Evolutionary conservation across 2,329 filamentous ascomycete genomes (phyloP).

Genomic region (Gliomastix tumulicola): DNA sequence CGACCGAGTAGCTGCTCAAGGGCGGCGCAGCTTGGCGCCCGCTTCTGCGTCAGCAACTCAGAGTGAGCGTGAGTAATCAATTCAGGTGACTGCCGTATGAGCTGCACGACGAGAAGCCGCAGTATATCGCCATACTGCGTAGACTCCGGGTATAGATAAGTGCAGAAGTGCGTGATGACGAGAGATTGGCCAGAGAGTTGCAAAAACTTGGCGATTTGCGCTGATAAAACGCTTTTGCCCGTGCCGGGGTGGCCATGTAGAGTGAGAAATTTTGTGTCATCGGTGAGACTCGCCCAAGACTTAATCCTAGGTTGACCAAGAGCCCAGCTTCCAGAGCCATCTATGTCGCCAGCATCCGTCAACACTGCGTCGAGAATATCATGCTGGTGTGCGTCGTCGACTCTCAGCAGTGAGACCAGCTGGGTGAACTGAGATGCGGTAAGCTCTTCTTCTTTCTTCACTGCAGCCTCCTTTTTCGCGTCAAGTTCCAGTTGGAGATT

Average conservation of each 20-base stretch:
- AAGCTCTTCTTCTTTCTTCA: too few species aligned
- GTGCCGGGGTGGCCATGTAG: constrained; percentile 24
- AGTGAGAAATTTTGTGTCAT: constrained; percentile 15
- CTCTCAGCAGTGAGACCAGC: too few species aligned
- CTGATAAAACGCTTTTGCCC: constrained; percentile 25
- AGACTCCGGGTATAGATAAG: constrained; percentile 18
- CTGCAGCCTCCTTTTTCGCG: too few species aligned
- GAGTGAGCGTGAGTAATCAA: constrained; percentile 17
- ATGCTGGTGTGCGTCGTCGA: background rate
- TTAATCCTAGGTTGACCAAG: constrained; percentile 15
- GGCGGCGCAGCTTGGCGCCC: constrained; percentile 6
- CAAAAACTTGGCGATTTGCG: constrained; percentile 20
- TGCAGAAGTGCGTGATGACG: constrained; percentile 25
- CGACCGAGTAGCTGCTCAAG: constrained; percentile 13
- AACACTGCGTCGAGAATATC: constrained; percentile 9
- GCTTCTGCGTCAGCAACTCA: constrained; percentile 20
- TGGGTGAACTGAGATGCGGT: too few species aligned
- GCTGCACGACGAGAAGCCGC: constrained; percentile 19
- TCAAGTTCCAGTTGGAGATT: too few species aligned
- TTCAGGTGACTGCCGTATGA: constrained; percentile 14
- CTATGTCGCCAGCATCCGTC: constrained; percentile 9
- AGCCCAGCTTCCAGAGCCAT: constrained; percentile 25
- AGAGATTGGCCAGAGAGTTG: constrained; percentile 3
- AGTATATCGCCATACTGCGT: constrained; percentile 22
- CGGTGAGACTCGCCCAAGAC: constrained; percentile 13